These are phyloP conservation scores for Pseudocercospora fijiensis DNA, from an alignment of 2,329 filamentous ascomycete species.

Conservation along the genomic window DNA sequence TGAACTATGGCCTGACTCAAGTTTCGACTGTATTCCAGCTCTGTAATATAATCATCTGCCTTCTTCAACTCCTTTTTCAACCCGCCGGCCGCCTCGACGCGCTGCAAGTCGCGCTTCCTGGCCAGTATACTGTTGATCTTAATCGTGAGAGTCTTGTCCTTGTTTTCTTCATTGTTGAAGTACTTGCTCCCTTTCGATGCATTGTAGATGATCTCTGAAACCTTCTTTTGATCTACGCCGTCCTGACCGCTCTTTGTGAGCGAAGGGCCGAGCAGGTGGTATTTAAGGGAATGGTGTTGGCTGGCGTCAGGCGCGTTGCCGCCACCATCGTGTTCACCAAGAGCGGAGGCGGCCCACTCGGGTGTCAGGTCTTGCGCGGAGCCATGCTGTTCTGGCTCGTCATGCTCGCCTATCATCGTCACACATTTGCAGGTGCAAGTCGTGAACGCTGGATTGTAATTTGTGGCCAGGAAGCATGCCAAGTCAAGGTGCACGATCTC, in stretches of 20 bases:
- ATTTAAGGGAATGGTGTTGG: constrained; percentile 72
- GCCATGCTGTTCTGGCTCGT: not conserved
- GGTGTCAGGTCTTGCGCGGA: not conserved
- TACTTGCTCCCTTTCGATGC: constrained; percentile 95
- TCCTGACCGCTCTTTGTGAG: constrained; percentile 93
- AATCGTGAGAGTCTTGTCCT: constrained; percentile 76
- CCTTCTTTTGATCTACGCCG: constrained; percentile 86
- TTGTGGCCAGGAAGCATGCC: not conserved
- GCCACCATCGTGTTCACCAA: not conserved
- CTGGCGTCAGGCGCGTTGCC: constrained; percentile 21
- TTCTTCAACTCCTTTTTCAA: constrained; percentile 69
- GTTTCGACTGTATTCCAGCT: constrained; percentile 76
- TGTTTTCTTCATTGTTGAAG: constrained; percentile 84
- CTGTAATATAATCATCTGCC: constrained; percentile 76
- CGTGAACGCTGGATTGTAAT: not conserved
- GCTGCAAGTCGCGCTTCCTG: constrained; percentile 73
- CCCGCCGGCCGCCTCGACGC: constrained; percentile 56
- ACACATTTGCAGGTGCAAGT: not conserved
- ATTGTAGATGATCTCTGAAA: constrained; percentile 95
- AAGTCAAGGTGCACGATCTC: not conserved
- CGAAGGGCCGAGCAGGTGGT: constrained; percentile 84
- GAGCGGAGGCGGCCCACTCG: not conserved
- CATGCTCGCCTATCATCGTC: not conserved
- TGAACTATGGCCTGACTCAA: constrained; percentile 84
- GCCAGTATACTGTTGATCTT: constrained; percentile 80